Conservation (phyloP, 2,329 filamentous ascomycete genomes). For the Leptosphaerulina australis region DNA sequence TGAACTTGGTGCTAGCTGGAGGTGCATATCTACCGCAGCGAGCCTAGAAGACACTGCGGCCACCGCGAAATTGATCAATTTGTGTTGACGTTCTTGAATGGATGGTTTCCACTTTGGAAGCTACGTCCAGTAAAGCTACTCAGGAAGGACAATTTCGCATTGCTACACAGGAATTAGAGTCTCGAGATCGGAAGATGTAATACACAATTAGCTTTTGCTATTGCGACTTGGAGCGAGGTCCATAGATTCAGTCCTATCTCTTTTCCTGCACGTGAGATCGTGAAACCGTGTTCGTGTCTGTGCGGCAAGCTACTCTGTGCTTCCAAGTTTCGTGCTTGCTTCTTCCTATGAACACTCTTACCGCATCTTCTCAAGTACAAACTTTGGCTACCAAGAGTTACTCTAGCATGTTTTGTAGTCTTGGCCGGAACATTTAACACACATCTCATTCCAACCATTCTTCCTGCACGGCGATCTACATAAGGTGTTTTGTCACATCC, state of each 20-base stretch:
- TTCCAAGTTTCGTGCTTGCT: background rate
- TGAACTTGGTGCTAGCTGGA: slow-evolving; percentile 90
- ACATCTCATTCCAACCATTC: background rate
- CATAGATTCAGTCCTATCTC: background rate
- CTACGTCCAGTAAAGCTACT: background rate
- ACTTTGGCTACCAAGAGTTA: background rate
- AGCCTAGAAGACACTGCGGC: background rate
- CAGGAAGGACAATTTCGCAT: background rate
- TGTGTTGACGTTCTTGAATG: background rate
- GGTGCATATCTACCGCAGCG: slow-evolving; percentile 66
- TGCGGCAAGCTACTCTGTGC: slow-evolving; percentile 1
- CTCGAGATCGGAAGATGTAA: background rate
- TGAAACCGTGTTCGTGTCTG: slow-evolving; percentile 8
- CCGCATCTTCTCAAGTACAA: background rate
- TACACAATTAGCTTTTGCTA: background rate
- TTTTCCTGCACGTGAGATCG: slow-evolving; percentile 6
- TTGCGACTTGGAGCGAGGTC: background rate
- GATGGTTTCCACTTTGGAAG: background rate
- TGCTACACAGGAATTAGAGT: background rate
- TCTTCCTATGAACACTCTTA: background rate
- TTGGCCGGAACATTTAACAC: no score
- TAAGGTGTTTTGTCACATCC: background rate
- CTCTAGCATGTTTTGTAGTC: background rate
- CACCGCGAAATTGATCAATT: background rate
- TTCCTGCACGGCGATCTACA: background rate